These are phyloP conservation scores for Endogone sp. DNA, from an alignment of 192 early-diverging fungal genomes.

Conservation along the genomic window DNA sequence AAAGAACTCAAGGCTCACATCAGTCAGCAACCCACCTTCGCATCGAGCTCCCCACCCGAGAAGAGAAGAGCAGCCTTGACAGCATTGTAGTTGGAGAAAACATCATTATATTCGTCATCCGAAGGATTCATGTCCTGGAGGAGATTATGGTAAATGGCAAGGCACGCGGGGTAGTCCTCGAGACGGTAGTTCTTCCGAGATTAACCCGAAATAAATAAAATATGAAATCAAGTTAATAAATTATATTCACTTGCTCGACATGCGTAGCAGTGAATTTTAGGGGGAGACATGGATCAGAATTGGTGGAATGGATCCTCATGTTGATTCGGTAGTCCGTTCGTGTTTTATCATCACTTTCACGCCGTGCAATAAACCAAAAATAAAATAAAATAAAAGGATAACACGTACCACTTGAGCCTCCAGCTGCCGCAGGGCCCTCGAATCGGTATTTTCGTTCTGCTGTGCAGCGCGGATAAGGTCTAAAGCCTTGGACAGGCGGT, in stretches of 20 bases:
- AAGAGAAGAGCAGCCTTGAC: constrained; percentile 48
- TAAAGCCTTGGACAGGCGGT: constrained; percentile 47
- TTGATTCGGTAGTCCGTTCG: not conserved
- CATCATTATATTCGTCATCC: constrained; percentile 40
- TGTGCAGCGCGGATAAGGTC: constrained; percentile 28
- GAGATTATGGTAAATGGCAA: constrained; percentile 37
- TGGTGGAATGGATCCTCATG: not conserved
- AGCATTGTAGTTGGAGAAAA: constrained; percentile 46
- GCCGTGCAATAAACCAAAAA: not conserved
- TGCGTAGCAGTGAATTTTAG: too few species aligned
- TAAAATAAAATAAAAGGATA: not conserved
- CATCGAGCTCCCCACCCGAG: constrained; percentile 24
- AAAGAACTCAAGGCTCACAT: too few species aligned
- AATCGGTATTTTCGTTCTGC: constrained; percentile 11
- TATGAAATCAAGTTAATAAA: not conserved
- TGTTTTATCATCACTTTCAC: not conserved
- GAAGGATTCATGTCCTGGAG: constrained; percentile 34
- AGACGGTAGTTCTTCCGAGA: constrained; percentile 43
- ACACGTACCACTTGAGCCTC: constrained; percentile 65
- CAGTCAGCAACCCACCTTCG: too few species aligned
- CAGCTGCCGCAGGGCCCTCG: constrained; percentile 43
- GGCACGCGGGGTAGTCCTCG: constrained; percentile 46
- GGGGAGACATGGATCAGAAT: constrained; percentile 2
- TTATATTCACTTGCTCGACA: not conserved
- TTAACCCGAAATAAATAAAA: not conserved